phyloP scores from a whole-genome alignment of 331 rosid genomes.

The Pyrus hybrid region DNA sequence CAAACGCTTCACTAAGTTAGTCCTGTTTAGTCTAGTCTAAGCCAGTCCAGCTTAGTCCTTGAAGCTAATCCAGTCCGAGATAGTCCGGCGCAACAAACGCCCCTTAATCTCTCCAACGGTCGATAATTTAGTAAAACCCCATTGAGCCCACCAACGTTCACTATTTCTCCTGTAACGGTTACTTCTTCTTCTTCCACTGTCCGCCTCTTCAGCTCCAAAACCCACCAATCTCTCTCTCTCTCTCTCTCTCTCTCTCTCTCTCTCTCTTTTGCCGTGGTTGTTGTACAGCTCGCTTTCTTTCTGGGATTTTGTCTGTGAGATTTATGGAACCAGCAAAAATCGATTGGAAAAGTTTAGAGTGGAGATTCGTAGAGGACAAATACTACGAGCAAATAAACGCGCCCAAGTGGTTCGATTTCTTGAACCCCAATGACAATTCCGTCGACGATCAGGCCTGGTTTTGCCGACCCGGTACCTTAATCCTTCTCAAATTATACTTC shows the following conservation, averaged over 20 bases:
- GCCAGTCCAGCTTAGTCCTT: too few species aligned
- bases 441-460: constrained; percentile 76
- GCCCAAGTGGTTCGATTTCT: constrained; percentile 91
- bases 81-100: too few species aligned
- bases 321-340: constrained; percentile 89
- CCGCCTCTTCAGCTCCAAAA: neutral
- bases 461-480: constrained; percentile 60
- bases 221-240: constrained; percentile 2
- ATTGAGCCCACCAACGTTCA: constrained; percentile 25
- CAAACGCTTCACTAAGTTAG: too few species aligned
- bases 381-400: constrained; percentile 82
- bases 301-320: neutral
- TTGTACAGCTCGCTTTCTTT: neutral
- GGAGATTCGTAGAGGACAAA: constrained; percentile 69
- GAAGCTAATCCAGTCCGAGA: too few species aligned
- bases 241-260: constrained; percentile 1
- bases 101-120: constrained; percentile 78
- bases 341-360: constrained; percentile 83
- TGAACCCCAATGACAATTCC: constrained; percentile 26
- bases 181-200: constrained; percentile 24
- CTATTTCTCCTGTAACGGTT: constrained; percentile 36
- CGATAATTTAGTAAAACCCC: constrained; percentile 16
- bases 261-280: neutral
- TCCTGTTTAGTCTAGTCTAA: too few species aligned
- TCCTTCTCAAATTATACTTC: neutral